These are phyloP conservation scores for Monilinia aucupariae DNA, from an alignment of 2,329 filamentous ascomycete genomes.

Conservation along the genomic window DNA sequence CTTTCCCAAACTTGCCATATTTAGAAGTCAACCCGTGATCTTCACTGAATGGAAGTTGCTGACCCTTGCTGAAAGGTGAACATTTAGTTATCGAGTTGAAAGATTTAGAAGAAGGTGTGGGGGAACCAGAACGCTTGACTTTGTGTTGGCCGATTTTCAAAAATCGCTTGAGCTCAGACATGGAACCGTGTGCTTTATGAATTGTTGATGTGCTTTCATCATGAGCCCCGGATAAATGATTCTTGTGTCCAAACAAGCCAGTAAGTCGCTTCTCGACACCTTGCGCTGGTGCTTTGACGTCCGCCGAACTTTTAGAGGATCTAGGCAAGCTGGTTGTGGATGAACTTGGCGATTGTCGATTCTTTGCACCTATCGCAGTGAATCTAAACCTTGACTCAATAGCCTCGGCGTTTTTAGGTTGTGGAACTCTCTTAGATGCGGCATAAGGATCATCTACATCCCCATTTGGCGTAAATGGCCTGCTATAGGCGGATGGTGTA, in stretches of 20 bases:
- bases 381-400: slow-evolving; percentile 85
- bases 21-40: slow-evolving; percentile 86
- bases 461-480: slow-evolving; percentile 72
- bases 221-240: slow-evolving; percentile 40
- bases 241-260: slow-evolving; percentile 42
- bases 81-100: slow-evolving; percentile 43
- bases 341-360: slow-evolving; percentile 51
- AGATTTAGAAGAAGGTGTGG: slow-evolving; percentile 47
- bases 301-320: slow-evolving; percentile 32
- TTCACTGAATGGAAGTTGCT: slow-evolving; percentile 83
- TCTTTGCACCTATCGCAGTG: slow-evolving; percentile 58
- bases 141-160: slow-evolving; percentile 75
- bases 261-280: slow-evolving; percentile 50
- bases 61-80: slow-evolving; percentile 43
- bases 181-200: slow-evolving; percentile 65
- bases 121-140: slow-evolving; percentile 59
- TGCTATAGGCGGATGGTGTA: slow-evolving; percentile 60
- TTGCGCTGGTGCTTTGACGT: slow-evolving; percentile 40
- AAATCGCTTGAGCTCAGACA: slow-evolving; percentile 94
- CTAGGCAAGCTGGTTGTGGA: slow-evolving; percentile 49
- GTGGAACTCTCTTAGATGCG: slow-evolving; percentile 70
- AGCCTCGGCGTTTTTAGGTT: slow-evolving; percentile 56
- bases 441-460: slow-evolving; percentile 83
- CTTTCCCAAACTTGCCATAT: slow-evolving; percentile 92
- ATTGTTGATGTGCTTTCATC: slow-evolving; percentile 43